Percentiles rank a stretch among this genome's conserved stretches.
These are phyloP conservation scores for Verticillium klebahnii DNA, from an alignment of 2,329 filamentous ascomycete species.

Conservation along the genomic window DNA sequence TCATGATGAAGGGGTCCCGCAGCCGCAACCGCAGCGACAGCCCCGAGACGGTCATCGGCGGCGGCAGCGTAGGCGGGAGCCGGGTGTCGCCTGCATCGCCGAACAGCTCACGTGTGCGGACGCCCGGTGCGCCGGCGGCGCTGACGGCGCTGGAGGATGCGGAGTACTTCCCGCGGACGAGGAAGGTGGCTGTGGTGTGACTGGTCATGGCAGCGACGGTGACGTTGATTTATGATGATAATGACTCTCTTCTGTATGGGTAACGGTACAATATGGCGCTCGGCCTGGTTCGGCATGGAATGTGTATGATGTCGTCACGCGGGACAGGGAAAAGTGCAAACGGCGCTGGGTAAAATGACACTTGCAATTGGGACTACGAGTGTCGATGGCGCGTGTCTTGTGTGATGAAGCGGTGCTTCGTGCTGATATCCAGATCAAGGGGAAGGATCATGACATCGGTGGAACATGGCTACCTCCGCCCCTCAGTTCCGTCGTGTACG, in stretches of 20 bases:
- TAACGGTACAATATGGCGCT: neutral
- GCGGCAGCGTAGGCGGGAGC: constrained; percentile 12
- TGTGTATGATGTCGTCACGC: neutral
- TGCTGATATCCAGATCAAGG: too few relatives aligned
- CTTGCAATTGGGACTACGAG: neutral
- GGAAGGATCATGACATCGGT: too few relatives aligned
- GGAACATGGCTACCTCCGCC: too few relatives aligned
- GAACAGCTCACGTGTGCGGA: constrained; percentile 45
- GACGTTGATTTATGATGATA: neutral
- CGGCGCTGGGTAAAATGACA: neutral
- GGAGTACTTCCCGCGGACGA: neutral
- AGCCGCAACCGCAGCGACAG: constrained; percentile 26
- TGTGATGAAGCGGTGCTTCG: too few relatives aligned
- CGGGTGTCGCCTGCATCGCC: constrained; percentile 25
- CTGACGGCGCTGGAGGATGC: neutral
- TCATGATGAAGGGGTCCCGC: constrained; percentile 38
- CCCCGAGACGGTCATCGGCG: constrained; percentile 22
- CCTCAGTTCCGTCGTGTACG: too few relatives aligned
- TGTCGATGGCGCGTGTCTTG: too few relatives aligned
- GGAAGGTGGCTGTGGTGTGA: neutral
- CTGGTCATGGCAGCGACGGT: neutral
- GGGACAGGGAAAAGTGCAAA: neutral
- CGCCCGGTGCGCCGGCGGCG: constrained; percentile 29
- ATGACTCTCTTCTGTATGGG: neutral
- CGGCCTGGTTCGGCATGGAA: neutral